Base-by-base conservation (phyloP, 495 filamentous ascomycete species). In the Lasiosphaeria miniovina region DNA sequence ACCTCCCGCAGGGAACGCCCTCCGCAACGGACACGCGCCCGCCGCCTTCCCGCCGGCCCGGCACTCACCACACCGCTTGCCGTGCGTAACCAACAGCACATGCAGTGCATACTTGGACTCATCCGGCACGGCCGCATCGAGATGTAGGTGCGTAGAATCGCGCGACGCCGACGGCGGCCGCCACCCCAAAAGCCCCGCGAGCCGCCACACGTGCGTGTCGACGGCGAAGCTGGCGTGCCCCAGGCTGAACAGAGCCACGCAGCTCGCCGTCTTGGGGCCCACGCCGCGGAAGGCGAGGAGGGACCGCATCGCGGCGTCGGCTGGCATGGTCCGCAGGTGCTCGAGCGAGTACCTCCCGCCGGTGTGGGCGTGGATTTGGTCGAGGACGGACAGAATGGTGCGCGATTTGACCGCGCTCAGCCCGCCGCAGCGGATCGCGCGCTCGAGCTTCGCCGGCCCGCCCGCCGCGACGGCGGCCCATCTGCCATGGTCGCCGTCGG, bases 251-350 rank as follows among this genome's bases (percentile, higher is more conserved):
- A 93, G 76, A 17, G 88, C 63, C 24, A 91, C 89, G 66, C 93
- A 97, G 34, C 87, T 86, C 12, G 92, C 92, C 0, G 93, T 96
- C 74, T 96, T 97, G 55, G 88, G 84, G 0, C 91, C 93, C 49
- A 97, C 90, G 32, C 93, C 93, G 4, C 84, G 83, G 60, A 88
- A 93, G 50, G 83, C 83, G 57, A 86, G 80, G 14, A 97, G 77
- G 60, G 87, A 84, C 9, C 76, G 72, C 82, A 95, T 89, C 7
- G 84, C 90, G 34, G 86, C 81, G 32, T 88, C 80, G n/a, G 81
- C 84, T 6, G 71, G 65, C 38, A 88, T 76, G 3, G 70, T 67
- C 56, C 90, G 86, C 3, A 96, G 71, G 67, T 93, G 86, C 58
- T 96, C 89, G 7, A 97, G 82, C 0, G 87, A 87, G 78, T 57